phyloP scores from a whole-genome alignment of 78 protist species.

The Emiliania huxleyi region DNA sequence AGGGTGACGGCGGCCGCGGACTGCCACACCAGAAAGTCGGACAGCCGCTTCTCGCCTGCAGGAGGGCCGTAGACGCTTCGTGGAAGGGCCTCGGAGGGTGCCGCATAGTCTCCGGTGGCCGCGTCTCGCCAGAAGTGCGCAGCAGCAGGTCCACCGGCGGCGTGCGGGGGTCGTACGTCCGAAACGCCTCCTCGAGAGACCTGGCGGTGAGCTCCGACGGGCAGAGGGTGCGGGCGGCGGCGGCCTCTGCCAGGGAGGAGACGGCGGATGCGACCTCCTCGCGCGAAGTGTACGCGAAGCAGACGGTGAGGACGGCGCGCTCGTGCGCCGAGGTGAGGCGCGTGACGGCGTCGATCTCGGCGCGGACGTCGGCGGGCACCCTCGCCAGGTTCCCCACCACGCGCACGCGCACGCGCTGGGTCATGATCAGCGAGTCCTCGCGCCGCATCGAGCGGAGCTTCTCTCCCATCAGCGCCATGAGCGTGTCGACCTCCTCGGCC shows the following conservation, averaged over 20 bases:
- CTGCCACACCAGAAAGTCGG: slow-evolving; percentile 88
- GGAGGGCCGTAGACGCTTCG: too few species aligned
- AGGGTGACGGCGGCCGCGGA: not conserved
- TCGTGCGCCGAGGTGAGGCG: not conserved
- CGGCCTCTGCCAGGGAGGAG: not conserved
- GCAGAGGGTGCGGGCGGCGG: not conserved
- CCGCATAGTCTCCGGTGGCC: slow-evolving; percentile 83
- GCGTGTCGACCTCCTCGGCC: slow-evolving; percentile 67
- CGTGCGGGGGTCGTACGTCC: slow-evolving; percentile 39
- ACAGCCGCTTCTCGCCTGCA: slow-evolving; percentile 82
- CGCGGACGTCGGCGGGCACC: slow-evolving; percentile 42
- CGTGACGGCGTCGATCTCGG: not conserved
- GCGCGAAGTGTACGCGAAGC: slow-evolving; percentile 81
- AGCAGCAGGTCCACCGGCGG: slow-evolving; percentile 69
- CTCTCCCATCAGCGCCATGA: slow-evolving; percentile 73
- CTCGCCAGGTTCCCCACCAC: slow-evolving; percentile 67
- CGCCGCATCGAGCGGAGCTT: slow-evolving; percentile 18
- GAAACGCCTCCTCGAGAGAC: not conserved
- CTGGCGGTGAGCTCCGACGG: not conserved
- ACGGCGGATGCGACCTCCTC: slow-evolving; percentile 59
- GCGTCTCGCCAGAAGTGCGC: slow-evolving; percentile 87
- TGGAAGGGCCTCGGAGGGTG: too few species aligned
- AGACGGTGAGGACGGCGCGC: slow-evolving; percentile 55
- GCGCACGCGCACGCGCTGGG: slow-evolving; percentile 65
- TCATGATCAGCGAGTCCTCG: slow-evolving; percentile 16